phyloP scores from a whole-genome alignment of 2,329 filamentous ascomycete genomes.

The Aureobasidium sp. region DNA sequence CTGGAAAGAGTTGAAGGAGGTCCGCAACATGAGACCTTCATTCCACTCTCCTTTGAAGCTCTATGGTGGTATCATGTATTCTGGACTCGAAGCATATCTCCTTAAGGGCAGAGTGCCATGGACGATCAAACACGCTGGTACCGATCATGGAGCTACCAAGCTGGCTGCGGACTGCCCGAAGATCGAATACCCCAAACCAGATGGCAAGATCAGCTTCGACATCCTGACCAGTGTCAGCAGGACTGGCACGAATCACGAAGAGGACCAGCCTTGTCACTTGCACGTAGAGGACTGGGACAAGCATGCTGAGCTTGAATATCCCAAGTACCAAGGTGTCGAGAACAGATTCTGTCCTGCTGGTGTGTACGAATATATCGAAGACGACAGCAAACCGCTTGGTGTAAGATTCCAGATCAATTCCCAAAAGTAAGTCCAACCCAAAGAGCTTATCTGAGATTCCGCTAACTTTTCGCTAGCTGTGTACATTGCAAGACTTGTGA shows the following conservation, averaged over 20 bases:
- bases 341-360: constrained; percentile 96
- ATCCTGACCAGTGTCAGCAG: constrained; percentile 91
- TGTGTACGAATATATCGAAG: constrained; percentile 97
- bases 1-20: constrained; percentile 90
- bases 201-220: constrained; percentile 91
- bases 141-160: constrained; percentile 74
- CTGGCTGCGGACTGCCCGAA: constrained; percentile 70
- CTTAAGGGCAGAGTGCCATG: constrained; percentile 81
- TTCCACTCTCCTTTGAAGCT: constrained; percentile 84
- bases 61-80: constrained; percentile 87
- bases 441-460: not conserved
- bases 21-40: constrained; percentile 94
- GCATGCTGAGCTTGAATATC: constrained; percentile 77
- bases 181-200: constrained; percentile 95
- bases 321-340: constrained; percentile 84
- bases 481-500: constrained; percentile 99
- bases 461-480: constrained; percentile 55
- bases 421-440: constrained; percentile 68
- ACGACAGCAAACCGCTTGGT: constrained; percentile 74
- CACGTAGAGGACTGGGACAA: constrained; percentile 93
- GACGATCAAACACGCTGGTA: constrained; percentile 79
- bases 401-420: constrained; percentile 96
- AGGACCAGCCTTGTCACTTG: constrained; percentile 94
- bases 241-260: constrained; percentile 96
- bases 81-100: constrained; percentile 82